Percentiles rank a stretch among this genome's conserved stretches.
Conservation (phyloP, 2,329 filamentous ascomycete genomes). For the Nothopassalora personata region DNA sequence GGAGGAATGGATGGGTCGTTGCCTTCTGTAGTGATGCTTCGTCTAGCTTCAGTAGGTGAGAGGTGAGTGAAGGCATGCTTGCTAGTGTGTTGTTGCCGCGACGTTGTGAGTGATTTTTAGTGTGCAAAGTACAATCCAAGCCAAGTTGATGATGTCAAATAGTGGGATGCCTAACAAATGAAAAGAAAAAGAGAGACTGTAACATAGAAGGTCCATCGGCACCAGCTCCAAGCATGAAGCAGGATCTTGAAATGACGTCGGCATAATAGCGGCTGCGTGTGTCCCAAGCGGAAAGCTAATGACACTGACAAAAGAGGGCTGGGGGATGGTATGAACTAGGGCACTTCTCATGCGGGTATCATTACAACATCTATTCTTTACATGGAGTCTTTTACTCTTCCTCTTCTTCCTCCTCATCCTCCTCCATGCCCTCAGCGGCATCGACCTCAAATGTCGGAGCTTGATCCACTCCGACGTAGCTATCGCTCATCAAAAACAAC, state of each 20-base stretch:
- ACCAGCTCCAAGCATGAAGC: not conserved
- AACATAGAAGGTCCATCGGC: no score
- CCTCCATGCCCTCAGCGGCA: slow-evolving; percentile 89
- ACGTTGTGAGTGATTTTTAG: not conserved
- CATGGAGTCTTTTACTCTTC: slow-evolving; percentile 35
- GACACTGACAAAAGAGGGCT: not conserved
- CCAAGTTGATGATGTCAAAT: not conserved
- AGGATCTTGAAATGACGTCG: not conserved
- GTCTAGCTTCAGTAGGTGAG: slow-evolving; percentile 51
- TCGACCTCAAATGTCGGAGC: slow-evolving; percentile 82
- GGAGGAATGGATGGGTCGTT: slow-evolving; percentile 63
- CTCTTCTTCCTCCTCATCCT: slow-evolving; percentile 81
- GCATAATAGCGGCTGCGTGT: not conserved
- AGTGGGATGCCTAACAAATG: not conserved
- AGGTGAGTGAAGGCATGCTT: slow-evolving; percentile 49
- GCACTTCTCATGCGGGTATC: slow-evolving; percentile 1
- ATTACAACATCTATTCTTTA: slow-evolving; percentile 1
- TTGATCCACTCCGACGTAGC: slow-evolving; percentile 94
- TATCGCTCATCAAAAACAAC: slow-evolving; percentile 93
- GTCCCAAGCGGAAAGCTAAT: not conserved
- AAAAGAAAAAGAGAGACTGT: not conserved
- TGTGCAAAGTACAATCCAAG: not conserved
- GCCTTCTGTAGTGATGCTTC: slow-evolving; percentile 48
- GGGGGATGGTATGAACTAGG: not conserved
- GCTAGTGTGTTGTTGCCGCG: not conserved